phyloP scores from a whole-genome alignment of 768 basidiomycete genomes.

The Polyporus arcularius region DNA sequence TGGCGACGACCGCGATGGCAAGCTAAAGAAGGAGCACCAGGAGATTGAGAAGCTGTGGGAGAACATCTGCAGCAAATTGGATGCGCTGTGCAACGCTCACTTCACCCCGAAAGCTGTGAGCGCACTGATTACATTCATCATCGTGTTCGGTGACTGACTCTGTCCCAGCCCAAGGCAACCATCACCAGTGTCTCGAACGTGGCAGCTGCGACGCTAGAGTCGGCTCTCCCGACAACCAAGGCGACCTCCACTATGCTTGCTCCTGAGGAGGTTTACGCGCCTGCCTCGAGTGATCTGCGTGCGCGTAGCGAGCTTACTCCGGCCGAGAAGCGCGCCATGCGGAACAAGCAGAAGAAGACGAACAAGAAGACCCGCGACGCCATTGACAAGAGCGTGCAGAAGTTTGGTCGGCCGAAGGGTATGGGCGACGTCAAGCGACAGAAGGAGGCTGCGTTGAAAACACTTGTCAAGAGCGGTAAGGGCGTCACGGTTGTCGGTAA shows the following conservation, averaged over 20 bases:
- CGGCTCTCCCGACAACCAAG: constrained; percentile 83
- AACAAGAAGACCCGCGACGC: constrained; percentile 67
- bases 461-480: constrained; percentile 79
- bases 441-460: constrained; percentile 82
- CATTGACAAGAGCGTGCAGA: constrained; percentile 66
- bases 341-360: constrained; percentile 68
- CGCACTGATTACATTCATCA: constrained; percentile 5
- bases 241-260: constrained; percentile 81
- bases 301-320: constrained; percentile 84
- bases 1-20: constrained; percentile 83
- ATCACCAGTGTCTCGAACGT: constrained; percentile 86
- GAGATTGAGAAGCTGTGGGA: constrained; percentile 87
- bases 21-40: constrained; percentile 84
- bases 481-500: constrained; percentile 91
- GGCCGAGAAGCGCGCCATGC: constrained; percentile 71
- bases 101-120: constrained; percentile 90
- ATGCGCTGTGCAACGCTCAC: constrained; percentile 92
- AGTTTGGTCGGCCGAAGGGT: constrained; percentile 57
- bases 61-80: constrained; percentile 81
- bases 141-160: constrained; percentile 4
- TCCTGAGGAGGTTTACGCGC: constrained; percentile 87
- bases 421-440: constrained; percentile 67
- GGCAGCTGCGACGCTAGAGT: constrained; percentile 82
- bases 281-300: constrained; percentile 53
- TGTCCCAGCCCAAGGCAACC: constrained; percentile 75